Conservation (phyloP, 2,329 filamentous ascomycete species). For the Apiospora rasikravindrae region DNA sequence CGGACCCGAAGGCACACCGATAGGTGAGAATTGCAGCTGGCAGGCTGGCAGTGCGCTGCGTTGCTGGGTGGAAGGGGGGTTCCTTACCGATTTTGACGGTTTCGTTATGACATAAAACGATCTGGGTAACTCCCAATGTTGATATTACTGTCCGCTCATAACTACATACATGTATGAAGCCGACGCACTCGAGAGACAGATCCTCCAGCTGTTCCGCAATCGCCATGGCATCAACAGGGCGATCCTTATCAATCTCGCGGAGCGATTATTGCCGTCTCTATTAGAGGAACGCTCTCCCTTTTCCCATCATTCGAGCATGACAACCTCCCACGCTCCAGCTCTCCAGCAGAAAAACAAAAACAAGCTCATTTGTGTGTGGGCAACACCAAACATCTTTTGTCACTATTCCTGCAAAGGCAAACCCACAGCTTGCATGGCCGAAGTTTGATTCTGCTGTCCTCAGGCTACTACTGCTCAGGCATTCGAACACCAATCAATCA, state of each 20-base stretch:
- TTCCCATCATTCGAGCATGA: background rate
- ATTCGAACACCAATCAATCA: background rate
- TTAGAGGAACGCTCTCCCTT: background rate
- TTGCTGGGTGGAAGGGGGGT: background rate
- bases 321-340: background rate
- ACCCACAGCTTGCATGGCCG: constrained; percentile 13
- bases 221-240: background rate
- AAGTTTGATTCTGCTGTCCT: constrained; percentile 16
- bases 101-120: constrained; percentile 17
- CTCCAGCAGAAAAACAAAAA: background rate
- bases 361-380: constrained; percentile 18
- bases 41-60: background rate
- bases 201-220: background rate
- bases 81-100: constrained; percentile 1
- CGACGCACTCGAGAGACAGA: background rate
- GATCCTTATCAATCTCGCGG: background rate
- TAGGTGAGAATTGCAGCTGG: background rate
- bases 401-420: constrained; percentile 12
- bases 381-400: constrained; percentile 11
- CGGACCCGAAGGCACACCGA: background rate
- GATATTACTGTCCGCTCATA: constrained; percentile 6
- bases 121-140: background rate
- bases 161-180: background rate
- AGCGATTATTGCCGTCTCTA: background rate
- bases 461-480: constrained; percentile 1